Conservation (phyloP, 306 rosid genomes). For the Quercus wislizeni region DNA sequence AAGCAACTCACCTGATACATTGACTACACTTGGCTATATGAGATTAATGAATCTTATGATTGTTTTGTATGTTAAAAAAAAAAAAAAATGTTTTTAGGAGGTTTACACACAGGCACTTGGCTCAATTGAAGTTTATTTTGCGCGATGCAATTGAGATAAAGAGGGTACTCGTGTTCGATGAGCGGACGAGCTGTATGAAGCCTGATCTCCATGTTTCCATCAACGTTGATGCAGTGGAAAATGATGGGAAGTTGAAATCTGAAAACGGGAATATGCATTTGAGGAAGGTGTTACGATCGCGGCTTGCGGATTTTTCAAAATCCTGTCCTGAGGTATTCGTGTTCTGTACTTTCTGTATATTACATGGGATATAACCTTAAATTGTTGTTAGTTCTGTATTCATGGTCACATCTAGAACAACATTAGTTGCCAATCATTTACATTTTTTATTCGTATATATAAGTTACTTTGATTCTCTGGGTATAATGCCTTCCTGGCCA, state of each 20-base stretch:
- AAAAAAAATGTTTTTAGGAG: conserved; percentile 46
- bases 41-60: neutral
- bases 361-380: too few relatives aligned
- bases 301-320: too few relatives aligned
- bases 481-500: neutral
- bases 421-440: neutral
- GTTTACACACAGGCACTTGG: conserved; percentile 66
- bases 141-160: too few relatives aligned
- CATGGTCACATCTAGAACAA: too few relatives aligned
- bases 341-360: too few relatives aligned
- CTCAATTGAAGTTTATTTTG: conserved; percentile 50
- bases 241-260: neutral
- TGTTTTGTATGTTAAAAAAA: neutral
- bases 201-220: too few relatives aligned
- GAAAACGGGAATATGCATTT: too few relatives aligned
- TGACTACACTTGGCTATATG: neutral
- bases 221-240: conserved; percentile 23
- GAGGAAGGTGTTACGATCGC: too few relatives aligned
- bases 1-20: neutral
- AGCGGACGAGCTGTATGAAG: too few relatives aligned
- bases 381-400: too few relatives aligned
- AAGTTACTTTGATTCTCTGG: neutral
- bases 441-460: neutral
- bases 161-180: too few relatives aligned
- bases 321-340: too few relatives aligned